Base-by-base conservation (phyloP, 345 rosid genomes). In the Gossypium raimondii region DNA sequence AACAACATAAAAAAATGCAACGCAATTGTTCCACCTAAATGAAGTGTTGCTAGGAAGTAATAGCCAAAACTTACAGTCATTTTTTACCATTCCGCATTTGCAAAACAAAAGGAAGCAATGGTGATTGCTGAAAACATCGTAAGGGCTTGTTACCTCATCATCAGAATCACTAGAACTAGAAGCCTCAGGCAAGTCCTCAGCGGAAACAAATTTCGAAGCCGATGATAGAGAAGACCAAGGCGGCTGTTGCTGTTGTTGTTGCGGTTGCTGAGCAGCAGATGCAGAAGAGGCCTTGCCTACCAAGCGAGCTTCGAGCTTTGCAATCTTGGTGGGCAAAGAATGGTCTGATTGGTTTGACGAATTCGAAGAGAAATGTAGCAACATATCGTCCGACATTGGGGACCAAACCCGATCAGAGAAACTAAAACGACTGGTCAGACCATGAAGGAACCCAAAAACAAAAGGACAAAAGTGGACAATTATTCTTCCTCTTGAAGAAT, bases 221-320 rank as follows among this genome's bases (percentile, higher is more conserved):
- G 85, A 58, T 67, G 99, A 86, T 56, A 84, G 76, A 60, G 92
- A 79, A 14, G 93, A 59, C 94, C 97, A 82, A 70, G 76, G 75
- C 56, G 86, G 73, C 43, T 74, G 90, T 73, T 70, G 90, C 12
- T 75, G 79, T 63, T 67, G 58, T 59, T 74, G 90, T n/a, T 68
- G 87, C 76, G 69, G 91, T 16, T 77, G 87, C 65, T 70, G 77
- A 34, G 71, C 24, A 65, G 70, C 72, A 67, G 74, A 57, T 55
- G 82, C 78, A 0, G 90, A 79, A 44, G 97, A 56, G 53, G 90
- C 80, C 81, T 90, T 96, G 18, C 99, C 97, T n/a, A 88, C 92
- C 87, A 96, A 73, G 50, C 99, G 99, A 57, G 99, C 99, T 85
- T 96, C 98, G 53, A 96, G 99, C 87, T 96, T 96, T 25, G 99